Evolutionary conservation across 331 rosid genomes (phyloP).

Genomic region (Rosa hybrid): DNA sequence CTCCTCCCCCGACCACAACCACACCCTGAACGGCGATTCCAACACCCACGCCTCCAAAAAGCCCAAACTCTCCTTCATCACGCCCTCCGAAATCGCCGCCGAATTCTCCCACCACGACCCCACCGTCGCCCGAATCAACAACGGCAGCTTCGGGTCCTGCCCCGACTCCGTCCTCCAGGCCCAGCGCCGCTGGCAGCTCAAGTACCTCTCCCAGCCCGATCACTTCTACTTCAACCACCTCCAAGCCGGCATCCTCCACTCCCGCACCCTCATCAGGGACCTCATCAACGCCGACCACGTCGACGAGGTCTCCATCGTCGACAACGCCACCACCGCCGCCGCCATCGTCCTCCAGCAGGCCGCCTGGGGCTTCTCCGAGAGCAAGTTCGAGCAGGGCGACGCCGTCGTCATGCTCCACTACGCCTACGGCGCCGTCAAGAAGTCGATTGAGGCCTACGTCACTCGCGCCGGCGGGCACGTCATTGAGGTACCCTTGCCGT

Average conservation of each 20-base stretch:
- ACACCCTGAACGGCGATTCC: conserved; percentile 56
- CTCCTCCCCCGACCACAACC: conserved; percentile 36
- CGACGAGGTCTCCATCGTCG: conserved; percentile 84
- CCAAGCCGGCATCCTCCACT: conserved; percentile 46
- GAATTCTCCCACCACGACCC: conserved; percentile 84
- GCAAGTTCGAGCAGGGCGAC: conserved; percentile 63
- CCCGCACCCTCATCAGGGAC: conserved; percentile 59
- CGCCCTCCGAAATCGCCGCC: conserved; percentile 49
- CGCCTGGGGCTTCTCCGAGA: conserved; percentile 78
- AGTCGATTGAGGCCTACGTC: conserved; percentile 85
- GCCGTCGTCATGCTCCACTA: conserved; percentile 87
- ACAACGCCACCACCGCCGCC: conserved; percentile 97
- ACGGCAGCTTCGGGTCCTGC: conserved; percentile 91
- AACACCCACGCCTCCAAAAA: conserved; percentile 50
- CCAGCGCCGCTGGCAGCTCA: conserved; percentile 57
- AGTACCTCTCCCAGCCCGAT: conserved; percentile 79
- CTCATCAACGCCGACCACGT: conserved; percentile 69
- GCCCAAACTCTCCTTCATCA: conserved; percentile 53
- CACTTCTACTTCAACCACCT: conserved; percentile 80
- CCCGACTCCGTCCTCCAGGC: conserved; percentile 65
- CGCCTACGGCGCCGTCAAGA: conserved; percentile 84
- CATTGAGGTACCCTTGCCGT: conserved; percentile 77
- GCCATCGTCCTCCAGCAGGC: conserved; percentile 80
- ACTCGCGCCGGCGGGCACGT: conserved; percentile 83
- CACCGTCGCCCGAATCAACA: conserved; percentile 80